Evolutionary conservation across 345 rosid species (phyloP).

Genomic region (Boechera stricta): DNA sequence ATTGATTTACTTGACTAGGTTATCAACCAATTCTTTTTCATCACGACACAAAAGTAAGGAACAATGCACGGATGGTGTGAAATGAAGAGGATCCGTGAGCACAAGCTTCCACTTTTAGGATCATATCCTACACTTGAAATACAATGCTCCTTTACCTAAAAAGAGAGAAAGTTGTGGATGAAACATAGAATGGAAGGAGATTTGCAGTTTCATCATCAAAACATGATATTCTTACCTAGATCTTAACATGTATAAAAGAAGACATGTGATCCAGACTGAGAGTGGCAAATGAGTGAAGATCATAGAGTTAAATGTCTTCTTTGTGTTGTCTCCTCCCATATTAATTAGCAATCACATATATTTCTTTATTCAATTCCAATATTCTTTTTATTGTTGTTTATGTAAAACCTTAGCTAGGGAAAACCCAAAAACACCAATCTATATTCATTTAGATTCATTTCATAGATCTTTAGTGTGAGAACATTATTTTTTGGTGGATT

Average conservation of each 20-base stretch:
- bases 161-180: neutral
- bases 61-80: neutral
- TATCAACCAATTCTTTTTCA: too few relatives aligned
- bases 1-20: too few relatives aligned
- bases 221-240: neutral
- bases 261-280: neutral
- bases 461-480: too few relatives aligned
- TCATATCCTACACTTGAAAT: too few relatives aligned
- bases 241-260: neutral
- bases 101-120: neutral
- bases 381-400: too few relatives aligned
- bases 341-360: too few relatives aligned
- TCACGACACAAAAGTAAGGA: neutral
- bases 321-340: neutral
- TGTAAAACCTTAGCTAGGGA: too few relatives aligned
- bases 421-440: too few relatives aligned
- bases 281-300: neutral
- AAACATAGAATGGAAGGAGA: neutral
- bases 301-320: too few relatives aligned
- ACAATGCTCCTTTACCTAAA: too few relatives aligned
- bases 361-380: neutral
- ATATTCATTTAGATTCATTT: too few relatives aligned
- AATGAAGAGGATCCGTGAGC: neutral
- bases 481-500: too few relatives aligned
- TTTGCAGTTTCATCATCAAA: neutral